Percentiles rank a stretch among this genome's conserved stretches.
phyloP scores from a whole-genome alignment of 805 yeast genomes.

The Tetrapisispora phaffii region DNA sequence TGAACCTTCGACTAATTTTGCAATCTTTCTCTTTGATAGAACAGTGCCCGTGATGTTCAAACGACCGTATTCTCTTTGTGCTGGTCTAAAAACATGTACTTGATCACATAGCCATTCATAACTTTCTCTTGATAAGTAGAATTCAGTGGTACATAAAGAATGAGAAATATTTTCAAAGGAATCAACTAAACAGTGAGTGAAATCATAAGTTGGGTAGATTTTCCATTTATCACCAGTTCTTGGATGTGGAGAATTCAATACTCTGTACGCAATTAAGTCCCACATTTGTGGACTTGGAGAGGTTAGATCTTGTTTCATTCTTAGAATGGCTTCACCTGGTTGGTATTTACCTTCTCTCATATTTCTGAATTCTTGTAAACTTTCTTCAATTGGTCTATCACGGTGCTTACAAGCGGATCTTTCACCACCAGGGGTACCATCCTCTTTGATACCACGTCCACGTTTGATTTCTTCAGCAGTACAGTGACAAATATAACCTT shows the following conservation, averaged over 20 bases:
- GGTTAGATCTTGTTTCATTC: constrained; percentile 89
- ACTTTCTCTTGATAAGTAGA: constrained; percentile 81
- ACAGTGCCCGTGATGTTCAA: constrained; percentile 90
- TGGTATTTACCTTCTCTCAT: constrained; percentile 86
- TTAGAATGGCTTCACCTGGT: constrained; percentile 86
- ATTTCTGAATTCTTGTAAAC: constrained; percentile 68
- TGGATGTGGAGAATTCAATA: constrained; percentile 83
- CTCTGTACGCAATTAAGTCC: constrained; percentile 97
- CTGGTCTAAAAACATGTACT: constrained; percentile 91
- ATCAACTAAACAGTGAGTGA: constrained; percentile 98
- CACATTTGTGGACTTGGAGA: constrained; percentile 99
- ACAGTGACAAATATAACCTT: constrained; percentile 89
- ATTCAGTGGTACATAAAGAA: constrained; percentile 93
- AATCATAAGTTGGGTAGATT: constrained; percentile 96
- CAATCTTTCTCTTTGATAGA: constrained; percentile 90
- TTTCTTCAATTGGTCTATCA: constrained; percentile 57
- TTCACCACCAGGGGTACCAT: constrained; percentile 91
- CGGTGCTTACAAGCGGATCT: constrained; percentile 79
- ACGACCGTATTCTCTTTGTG: constrained; percentile 97
- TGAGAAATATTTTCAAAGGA: constrained; percentile 93
- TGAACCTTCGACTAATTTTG: constrained; percentile 73
- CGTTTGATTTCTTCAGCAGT: constrained; percentile 83
- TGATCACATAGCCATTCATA: constrained; percentile 98
- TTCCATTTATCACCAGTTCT: constrained; percentile 97
- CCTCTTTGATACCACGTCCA: constrained; percentile 83